phyloP scores from a whole-genome alignment of 208 protist genomes.

The Plasmodiophora brassicae region DNA sequence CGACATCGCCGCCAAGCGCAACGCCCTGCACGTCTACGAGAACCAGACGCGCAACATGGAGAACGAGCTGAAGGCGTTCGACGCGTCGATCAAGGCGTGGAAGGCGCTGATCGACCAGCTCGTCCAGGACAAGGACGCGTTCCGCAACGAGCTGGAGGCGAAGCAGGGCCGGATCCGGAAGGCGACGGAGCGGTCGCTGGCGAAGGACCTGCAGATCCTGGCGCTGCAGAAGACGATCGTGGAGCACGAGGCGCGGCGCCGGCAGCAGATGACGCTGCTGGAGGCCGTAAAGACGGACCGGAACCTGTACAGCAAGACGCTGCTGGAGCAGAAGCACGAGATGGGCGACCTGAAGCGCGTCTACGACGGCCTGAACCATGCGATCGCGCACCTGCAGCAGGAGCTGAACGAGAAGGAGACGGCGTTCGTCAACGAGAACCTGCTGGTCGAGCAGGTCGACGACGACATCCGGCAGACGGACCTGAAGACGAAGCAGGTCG shows the following conservation, averaged over 20 bases:
- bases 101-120: constrained; percentile 23
- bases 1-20: not conserved
- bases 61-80: constrained; percentile 27
- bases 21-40: not conserved
- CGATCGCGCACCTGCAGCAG: not conserved
- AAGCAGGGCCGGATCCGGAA: not conserved
- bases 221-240: constrained; percentile 17
- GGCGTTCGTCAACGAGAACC: constrained; percentile 15
- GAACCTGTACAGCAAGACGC: not conserved
- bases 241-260: not conserved
- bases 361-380: constrained; percentile 3
- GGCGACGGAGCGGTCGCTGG: not conserved
- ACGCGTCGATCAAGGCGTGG: constrained; percentile 2
- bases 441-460: constrained; percentile 1
- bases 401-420: constrained; percentile 13
- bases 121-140: not conserved
- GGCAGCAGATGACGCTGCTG: constrained; percentile 7
- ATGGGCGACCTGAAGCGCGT: not conserved
- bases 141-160: constrained; percentile 7
- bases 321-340: constrained; percentile 25
- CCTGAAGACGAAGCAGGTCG: not conserved
- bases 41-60: constrained; percentile 25
- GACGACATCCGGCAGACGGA: not conserved
- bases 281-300: constrained; percentile 21
- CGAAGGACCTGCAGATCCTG: not conserved